Conservation (phyloP, 2,329 filamentous ascomycete species). For the Aspergillus candidus region DNA sequence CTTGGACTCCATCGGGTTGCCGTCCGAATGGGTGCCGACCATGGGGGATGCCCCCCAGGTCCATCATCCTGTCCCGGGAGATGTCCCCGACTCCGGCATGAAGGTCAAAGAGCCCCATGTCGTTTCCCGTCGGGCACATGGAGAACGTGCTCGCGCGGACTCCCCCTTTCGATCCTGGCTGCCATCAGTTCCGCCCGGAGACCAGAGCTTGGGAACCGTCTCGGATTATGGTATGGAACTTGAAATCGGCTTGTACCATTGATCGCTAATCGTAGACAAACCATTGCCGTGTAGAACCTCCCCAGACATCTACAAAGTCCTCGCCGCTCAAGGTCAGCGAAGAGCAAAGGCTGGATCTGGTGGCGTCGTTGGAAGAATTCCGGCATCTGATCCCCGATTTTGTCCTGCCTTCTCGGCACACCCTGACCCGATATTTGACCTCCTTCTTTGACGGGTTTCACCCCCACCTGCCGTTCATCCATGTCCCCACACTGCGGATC, state of each 20-base stretch:
- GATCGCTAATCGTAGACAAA: not conserved
- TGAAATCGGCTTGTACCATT: not conserved
- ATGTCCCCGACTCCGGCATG: conserved; percentile 16
- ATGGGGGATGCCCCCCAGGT: conserved; percentile 21
- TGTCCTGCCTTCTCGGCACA: conserved; percentile 62
- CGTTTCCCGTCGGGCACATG: conserved; percentile 13
- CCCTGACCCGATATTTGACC: conserved; percentile 62
- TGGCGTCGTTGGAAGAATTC: conserved; percentile 25
- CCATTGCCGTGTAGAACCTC: conserved; percentile 18
- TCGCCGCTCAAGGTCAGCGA: conserved; percentile 24
- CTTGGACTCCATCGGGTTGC: conserved; percentile 30
- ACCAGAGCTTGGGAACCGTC: conserved; percentile 27
- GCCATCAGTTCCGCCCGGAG: conserved; percentile 26
- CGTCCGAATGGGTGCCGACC: conserved; percentile 28
- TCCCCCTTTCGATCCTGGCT: conserved; percentile 31
- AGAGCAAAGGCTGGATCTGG: conserved; percentile 25
- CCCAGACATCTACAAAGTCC: conserved; percentile 17
- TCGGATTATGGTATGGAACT: conserved; percentile 25
- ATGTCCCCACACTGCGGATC: conserved; percentile 60
- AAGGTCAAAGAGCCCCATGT: conserved; percentile 17
- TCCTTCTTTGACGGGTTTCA: conserved; percentile 65
- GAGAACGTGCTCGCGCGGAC: conserved; percentile 23
- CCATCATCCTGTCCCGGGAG: conserved; percentile 18
- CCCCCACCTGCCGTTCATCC: conserved; percentile 57
- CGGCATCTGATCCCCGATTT: conserved; percentile 43